Base-by-base conservation (phyloP, 208 protist species). In the Leishmania aethiopica region DNA sequence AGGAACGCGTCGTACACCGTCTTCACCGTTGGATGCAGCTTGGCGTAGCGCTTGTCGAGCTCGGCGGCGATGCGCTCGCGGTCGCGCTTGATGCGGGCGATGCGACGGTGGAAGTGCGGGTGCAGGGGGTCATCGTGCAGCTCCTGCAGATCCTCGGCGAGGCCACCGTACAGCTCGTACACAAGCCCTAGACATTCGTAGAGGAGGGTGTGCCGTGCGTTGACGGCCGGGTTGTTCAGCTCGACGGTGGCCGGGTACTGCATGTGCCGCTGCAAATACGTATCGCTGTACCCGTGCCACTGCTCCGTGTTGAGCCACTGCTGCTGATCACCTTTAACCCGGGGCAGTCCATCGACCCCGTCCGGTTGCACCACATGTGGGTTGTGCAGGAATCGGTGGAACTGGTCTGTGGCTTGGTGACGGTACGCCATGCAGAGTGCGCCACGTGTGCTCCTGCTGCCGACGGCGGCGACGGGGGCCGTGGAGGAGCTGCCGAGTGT, bases 301-400 rank as follows among this genome's bases (percentile, higher is more conserved):
- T 97, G 94, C 84, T 97, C 93, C 45, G 90, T 95, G 88, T 97
- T 96, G 53, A 95, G 87, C 94, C 94, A 97, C 85, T 90, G 85
- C 87, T 95, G 92, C 88, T 96, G 94, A 35, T 95, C 92, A 25
- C 81, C 92, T 59, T 96, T 96, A 5, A 90, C 94, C 45, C 92
- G 91, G 1, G 88, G 90, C n/a, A 96, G 84, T 45, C 84, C 78
- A 78, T 96, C 94, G 8, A 97, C 84, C 59, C 92, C 90, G 66
- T 97, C 94, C 7, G 94, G 90, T 84, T 97, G 94, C 28, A 94
- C 94, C 78, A 97, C 91, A 73, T 96, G 91, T 1, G 92, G 91
- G 71, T 97, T 90, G 83, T 97, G 89, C 42, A 97, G 86, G 82
- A 92, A 97, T 51, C 92, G 90, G 75, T 97, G 94, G 70, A 95